phyloP scores from a whole-genome alignment of 176 grass and related monocot genomes.

The Cenchrus fungigraminus region DNA sequence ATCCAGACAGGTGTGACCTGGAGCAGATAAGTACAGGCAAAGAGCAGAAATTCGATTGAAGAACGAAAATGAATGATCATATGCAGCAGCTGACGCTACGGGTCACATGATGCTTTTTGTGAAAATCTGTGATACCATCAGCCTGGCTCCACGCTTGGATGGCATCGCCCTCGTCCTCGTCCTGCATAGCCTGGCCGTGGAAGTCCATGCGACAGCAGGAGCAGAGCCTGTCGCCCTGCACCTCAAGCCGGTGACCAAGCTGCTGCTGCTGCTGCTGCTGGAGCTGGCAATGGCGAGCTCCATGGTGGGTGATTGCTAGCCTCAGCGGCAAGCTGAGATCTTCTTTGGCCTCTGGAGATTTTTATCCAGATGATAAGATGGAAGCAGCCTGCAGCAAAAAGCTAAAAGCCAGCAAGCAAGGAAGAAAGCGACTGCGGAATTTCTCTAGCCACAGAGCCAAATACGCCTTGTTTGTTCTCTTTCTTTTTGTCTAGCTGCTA shows the following conservation, averaged over 20 bases:
- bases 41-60: no score
- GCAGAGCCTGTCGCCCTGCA: not conserved
- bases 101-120: not conserved
- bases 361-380: not conserved
- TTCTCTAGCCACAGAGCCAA: not conserved
- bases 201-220: no score
- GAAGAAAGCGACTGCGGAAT: not conserved
- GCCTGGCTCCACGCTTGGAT: not conserved
- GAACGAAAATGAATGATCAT: no score
- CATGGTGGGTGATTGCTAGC: not conserved
- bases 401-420: no score
- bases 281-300: constrained; percentile 23
- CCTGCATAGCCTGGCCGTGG: not conserved
- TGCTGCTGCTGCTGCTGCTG: not conserved
- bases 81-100: no score
- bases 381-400: not conserved
- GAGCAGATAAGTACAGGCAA: no score
- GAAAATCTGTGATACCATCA: not conserved
- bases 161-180: not conserved
- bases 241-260: constrained; percentile 6
- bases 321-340: not conserved
- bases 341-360: not conserved
- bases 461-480: not conserved
- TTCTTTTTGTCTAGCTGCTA: not conserved
- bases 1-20: no score